Conservation (phyloP, 1,284 basidiomycete species). For the Trichosporon ovoides region DNA sequence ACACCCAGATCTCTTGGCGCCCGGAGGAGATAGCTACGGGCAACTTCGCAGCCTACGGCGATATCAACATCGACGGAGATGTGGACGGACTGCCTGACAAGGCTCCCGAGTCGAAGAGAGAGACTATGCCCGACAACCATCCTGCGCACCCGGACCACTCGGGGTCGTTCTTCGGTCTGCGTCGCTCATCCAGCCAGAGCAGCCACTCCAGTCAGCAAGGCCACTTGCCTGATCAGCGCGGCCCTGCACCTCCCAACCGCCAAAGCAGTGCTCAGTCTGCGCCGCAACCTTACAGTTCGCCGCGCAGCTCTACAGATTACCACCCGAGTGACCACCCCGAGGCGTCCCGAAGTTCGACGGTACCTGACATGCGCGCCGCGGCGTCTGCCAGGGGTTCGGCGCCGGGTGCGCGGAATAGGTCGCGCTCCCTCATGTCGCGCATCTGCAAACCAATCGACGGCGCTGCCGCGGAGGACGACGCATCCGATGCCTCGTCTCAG, state of each 20-base stretch:
- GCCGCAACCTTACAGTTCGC: background rate
- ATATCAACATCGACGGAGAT: background rate
- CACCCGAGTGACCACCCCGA: too few relatives aligned
- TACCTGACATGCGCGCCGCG: background rate
- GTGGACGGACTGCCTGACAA: too few relatives aligned
- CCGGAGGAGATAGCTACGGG: constrained; percentile 20
- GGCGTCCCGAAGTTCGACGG: background rate
- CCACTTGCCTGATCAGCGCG: background rate
- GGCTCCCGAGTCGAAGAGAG: too few relatives aligned
- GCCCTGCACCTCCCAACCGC: background rate
- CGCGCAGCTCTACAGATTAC: background rate
- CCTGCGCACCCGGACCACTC: too few relatives aligned
- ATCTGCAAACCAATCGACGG: too few relatives aligned
- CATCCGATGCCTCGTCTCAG: background rate
- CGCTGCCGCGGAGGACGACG: background rate
- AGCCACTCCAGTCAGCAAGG: too few relatives aligned
- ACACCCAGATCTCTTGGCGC: constrained; percentile 13
- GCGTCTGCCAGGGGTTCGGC: background rate
- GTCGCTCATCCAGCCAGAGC: background rate
- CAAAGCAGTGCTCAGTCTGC: background rate
- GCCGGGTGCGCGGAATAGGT: background rate
- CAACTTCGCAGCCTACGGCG: constrained; percentile 11
- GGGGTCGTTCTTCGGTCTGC: background rate
- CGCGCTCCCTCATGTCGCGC: constrained; percentile 1
- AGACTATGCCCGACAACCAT: too few relatives aligned